Percentiles rank a stretch among this genome's conserved stretches.
These are phyloP conservation scores for Ceratobasidium sp. DNA, from an alignment of 1,284 basidiomycete species.

Conservation along the genomic window DNA sequence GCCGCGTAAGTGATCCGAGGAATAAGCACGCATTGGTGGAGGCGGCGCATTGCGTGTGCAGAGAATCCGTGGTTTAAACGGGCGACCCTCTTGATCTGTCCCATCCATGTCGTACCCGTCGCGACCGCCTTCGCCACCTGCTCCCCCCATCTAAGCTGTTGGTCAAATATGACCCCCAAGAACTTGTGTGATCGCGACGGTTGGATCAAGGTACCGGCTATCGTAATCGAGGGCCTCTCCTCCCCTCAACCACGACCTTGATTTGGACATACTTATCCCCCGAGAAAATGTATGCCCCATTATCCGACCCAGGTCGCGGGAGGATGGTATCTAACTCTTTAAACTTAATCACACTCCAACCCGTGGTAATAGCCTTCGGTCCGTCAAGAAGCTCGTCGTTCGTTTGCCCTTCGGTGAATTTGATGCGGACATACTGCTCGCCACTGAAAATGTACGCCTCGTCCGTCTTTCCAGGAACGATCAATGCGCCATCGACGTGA, in stretches of 20 bases:
- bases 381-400: slow-evolving; percentile 17
- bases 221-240: not conserved
- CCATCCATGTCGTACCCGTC: slow-evolving; percentile 19
- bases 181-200: slow-evolving; percentile 28
- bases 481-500: slow-evolving; percentile 11
- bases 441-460: slow-evolving; percentile 31
- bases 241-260: not conserved
- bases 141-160: slow-evolving; percentile 43
- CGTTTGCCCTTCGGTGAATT: slow-evolving; percentile 17
- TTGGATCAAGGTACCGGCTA: slow-evolving; percentile 17
- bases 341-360: slow-evolving; percentile 3
- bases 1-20: slow-evolving; percentile 44
- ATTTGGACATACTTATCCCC: slow-evolving; percentile 14
- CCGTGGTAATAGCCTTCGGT: slow-evolving; percentile 8
- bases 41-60: slow-evolving; percentile 22
- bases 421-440: slow-evolving; percentile 23
- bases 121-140: slow-evolving; percentile 27
- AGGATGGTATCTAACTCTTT: slow-evolving; percentile 16
- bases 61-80: slow-evolving; percentile 46
- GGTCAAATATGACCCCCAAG: slow-evolving; percentile 48
- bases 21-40: slow-evolving; percentile 40
- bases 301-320: slow-evolving; percentile 1
- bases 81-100: slow-evolving; percentile 42
- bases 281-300: slow-evolving; percentile 8
- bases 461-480: not conserved